phyloP scores from a whole-genome alignment of 352 stramenopile genomes.

The Globisporangium barbulae region DNA sequence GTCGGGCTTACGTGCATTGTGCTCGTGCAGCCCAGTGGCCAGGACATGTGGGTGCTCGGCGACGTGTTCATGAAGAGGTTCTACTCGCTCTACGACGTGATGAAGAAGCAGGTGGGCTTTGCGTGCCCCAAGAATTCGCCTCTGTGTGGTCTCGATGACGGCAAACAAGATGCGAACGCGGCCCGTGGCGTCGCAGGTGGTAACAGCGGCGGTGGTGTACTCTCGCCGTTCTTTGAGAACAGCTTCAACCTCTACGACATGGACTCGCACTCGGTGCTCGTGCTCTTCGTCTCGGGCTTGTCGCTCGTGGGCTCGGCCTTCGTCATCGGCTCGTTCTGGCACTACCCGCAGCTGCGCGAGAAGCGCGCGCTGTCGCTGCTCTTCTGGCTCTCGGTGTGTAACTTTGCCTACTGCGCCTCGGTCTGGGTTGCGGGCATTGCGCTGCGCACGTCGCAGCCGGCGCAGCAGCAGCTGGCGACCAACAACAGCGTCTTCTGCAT shows the following conservation, averaged over 20 bases:
- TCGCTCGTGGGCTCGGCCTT: conserved; percentile 66
- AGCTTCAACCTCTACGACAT: conserved; percentile 75
- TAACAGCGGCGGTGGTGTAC: neutral
- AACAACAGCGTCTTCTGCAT: conserved; percentile 45
- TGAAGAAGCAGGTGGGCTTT: conserved; percentile 84
- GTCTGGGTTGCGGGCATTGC: conserved; percentile 55
- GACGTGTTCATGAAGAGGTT: conserved; percentile 97
- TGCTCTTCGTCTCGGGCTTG: conserved; percentile 69
- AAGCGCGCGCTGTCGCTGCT: conserved; percentile 58
- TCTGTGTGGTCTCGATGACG: conserved; percentile 40
- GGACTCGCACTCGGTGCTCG: conserved; percentile 67
- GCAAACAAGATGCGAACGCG: neutral
- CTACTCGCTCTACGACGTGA: conserved; percentile 91
- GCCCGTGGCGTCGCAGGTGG: neutral
- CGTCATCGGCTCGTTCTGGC: conserved; percentile 60
- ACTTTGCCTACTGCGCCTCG: conserved; percentile 53
- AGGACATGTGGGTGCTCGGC: conserved; percentile 96
- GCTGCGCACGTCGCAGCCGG: conserved; percentile 8
- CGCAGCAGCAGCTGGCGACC: conserved; percentile 19
- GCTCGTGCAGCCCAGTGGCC: conserved; percentile 68
- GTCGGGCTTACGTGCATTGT: conserved; percentile 77
- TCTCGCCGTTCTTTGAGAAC: conserved; percentile 48
- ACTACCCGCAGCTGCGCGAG: conserved; percentile 51
- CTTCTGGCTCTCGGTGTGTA: conserved; percentile 62
- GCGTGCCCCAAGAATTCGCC: conserved; percentile 51